phyloP scores from a whole-genome alignment of 495 filamentous ascomycete species.

The Xylaria castorea region DNA sequence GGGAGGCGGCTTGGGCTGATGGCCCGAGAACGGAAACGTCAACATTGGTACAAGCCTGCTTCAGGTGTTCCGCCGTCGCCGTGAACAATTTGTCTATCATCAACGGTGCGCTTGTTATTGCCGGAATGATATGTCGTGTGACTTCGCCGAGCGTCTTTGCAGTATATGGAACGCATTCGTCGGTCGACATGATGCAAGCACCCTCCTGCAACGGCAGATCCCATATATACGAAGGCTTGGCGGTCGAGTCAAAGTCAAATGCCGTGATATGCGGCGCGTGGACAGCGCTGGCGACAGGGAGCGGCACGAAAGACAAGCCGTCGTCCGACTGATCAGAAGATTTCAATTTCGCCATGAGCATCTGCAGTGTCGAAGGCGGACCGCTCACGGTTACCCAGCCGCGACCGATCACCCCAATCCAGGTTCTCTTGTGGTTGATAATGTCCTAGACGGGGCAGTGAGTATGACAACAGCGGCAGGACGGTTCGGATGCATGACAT shows the following conservation, averaged over 20 bases:
- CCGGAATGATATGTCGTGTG: conserved; percentile 18
- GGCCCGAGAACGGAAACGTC: conserved; percentile 22
- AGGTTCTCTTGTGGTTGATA: conserved; percentile 20
- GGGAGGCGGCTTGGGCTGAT: conserved; percentile 9
- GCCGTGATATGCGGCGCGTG: conserved; percentile 28
- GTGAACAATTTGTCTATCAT: conserved; percentile 17
- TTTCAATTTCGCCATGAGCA: conserved; percentile 4
- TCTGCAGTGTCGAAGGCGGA: conserved; percentile 25
- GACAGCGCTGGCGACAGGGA: conserved; percentile 28
- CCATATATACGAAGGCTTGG: conserved; percentile 24
- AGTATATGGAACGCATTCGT: conserved; percentile 22
- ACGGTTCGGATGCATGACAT: background rate
- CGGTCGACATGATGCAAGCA: conserved; percentile 29
- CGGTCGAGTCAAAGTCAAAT: conserved; percentile 22
- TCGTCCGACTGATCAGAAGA: too few relatives aligned
- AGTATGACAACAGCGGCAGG: conserved; percentile 1
- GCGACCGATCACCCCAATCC: conserved; percentile 24
- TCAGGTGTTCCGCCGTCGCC: conserved; percentile 23
- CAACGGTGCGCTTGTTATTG: conserved; percentile 17
- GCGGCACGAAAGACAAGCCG: background rate
- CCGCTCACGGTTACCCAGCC: conserved; percentile 28
- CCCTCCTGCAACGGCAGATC: conserved; percentile 25
- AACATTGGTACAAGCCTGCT: conserved; percentile 1
- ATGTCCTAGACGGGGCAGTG: conserved; percentile 14
- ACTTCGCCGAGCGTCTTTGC: conserved; percentile 25